These are phyloP conservation scores for Globisporangium iwayamae DNA, from an alignment of 352 stramenopile genomes.

Conservation along the genomic window DNA sequence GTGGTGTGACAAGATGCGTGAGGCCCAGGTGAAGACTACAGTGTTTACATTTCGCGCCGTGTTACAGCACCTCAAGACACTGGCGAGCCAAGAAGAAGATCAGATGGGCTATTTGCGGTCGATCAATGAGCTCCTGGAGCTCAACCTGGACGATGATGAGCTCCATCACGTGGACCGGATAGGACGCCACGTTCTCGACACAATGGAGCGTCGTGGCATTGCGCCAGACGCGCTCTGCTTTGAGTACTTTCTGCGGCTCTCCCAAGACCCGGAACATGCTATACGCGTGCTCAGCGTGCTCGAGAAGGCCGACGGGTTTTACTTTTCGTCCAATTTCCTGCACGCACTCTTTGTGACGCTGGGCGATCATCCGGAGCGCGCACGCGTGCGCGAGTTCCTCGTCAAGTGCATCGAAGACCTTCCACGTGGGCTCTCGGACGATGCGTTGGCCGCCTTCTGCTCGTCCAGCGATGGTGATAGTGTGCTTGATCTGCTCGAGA, in stretches of 20 bases:
- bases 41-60: slow-evolving; percentile 55
- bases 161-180: slow-evolving; percentile 19
- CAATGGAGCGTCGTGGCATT: slow-evolving; percentile 29
- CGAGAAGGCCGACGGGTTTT: slow-evolving; percentile 24
- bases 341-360: slow-evolving; percentile 51
- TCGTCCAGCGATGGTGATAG: slow-evolving; percentile 31
- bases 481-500: slow-evolving; percentile 35
- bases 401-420: slow-evolving; percentile 36
- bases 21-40: slow-evolving; percentile 34
- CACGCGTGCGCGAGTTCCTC: slow-evolving; percentile 43
- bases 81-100: slow-evolving; percentile 18
- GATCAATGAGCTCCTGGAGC: slow-evolving; percentile 28
- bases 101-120: slow-evolving; percentile 20
- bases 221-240: slow-evolving; percentile 38
- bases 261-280: slow-evolving; percentile 29
- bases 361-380: slow-evolving; percentile 24
- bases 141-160: slow-evolving; percentile 11
- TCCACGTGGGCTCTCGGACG: slow-evolving; percentile 33
- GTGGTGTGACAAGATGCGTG: slow-evolving; percentile 50
- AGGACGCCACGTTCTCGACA: slow-evolving; percentile 27
- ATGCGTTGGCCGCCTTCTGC: slow-evolving; percentile 57
- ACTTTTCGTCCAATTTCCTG: slow-evolving; percentile 44
- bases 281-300: slow-evolving; percentile 33
- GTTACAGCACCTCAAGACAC: slow-evolving; percentile 36
- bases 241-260: slow-evolving; percentile 41